Conservation (phyloP, 2,329 filamentous ascomycete species). For the Bipolaris cookei region DNA sequence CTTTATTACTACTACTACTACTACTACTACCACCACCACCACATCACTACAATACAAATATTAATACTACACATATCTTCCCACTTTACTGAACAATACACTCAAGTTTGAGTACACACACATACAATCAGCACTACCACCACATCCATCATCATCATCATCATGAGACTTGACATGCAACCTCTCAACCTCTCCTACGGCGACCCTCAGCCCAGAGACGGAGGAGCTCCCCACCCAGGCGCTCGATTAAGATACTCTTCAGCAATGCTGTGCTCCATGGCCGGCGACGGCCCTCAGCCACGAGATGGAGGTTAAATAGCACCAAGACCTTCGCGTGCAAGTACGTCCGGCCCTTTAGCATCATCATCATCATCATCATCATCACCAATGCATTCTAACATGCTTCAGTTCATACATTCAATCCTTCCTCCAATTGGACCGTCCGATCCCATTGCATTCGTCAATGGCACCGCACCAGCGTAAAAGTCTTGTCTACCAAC, state of each 20-base stretch:
- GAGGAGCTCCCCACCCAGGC: slow-evolving; percentile 40
- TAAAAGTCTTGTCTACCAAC: not conserved
- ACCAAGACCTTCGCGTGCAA: not conserved
- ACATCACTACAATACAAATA: slow-evolving; percentile 15
- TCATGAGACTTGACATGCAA: slow-evolving; percentile 26
- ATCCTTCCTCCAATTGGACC: not conserved
- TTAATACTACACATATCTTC: slow-evolving; percentile 12
- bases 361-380: too few relatives aligned
- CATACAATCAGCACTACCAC: too few relatives aligned
- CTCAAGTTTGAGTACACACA: slow-evolving; percentile 16
- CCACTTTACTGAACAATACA: slow-evolving; percentile 18
- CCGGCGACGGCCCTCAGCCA: slow-evolving; percentile 29
- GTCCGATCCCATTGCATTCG: not conserved
- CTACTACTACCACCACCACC: slow-evolving; percentile 3
- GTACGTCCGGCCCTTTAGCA: slow-evolving; percentile 14
- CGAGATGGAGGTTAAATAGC: slow-evolving; percentile 41
- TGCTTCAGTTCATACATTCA: slow-evolving; percentile 4
- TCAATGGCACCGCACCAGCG: slow-evolving; percentile 2
- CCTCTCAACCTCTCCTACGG: slow-evolving; percentile 17
- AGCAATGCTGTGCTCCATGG: slow-evolving; percentile 26
- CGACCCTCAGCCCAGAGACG: slow-evolving; percentile 42
- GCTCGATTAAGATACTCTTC: slow-evolving; percentile 22
- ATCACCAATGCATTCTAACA: slow-evolving; percentile 19
- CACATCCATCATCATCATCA: slow-evolving; percentile 6
- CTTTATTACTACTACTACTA: slow-evolving; percentile 9